Evolutionary conservation across 495 filamentous ascomycete species (phyloP).

Genomic region (Hyaloscypha bicolor): DNA sequence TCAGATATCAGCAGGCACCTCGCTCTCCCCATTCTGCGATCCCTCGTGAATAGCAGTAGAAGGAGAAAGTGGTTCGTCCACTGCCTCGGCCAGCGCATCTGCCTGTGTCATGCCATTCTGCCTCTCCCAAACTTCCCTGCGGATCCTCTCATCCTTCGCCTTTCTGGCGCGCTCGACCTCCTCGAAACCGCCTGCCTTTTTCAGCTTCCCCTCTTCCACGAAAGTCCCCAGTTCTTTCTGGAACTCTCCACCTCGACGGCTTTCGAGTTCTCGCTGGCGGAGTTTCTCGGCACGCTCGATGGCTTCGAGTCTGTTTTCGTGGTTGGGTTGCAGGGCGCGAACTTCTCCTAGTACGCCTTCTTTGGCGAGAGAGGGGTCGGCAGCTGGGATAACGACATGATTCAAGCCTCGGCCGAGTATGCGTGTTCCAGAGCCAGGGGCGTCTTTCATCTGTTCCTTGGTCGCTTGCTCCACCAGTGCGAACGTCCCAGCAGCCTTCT

Average conservation of each 20-base stretch:
- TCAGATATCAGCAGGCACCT: constrained; percentile 2
- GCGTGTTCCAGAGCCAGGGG: constrained; percentile 50
- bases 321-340: constrained; percentile 90
- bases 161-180: constrained; percentile 85
- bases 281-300: constrained; percentile 94
- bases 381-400: constrained; percentile 58
- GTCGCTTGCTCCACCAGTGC: constrained; percentile 94
- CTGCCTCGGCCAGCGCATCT: constrained; percentile 22
- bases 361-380: constrained; percentile 81
- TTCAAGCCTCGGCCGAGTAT: constrained; percentile 60
- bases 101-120: constrained; percentile 52
- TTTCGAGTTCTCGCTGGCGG: constrained; percentile 84
- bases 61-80: constrained; percentile 6
- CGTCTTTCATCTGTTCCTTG: constrained; percentile 86
- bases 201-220: constrained; percentile 88
- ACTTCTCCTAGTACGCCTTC: constrained; percentile 93
- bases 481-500: constrained; percentile 91
- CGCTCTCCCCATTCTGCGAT: not conserved
- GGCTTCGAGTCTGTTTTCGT: constrained; percentile 88
- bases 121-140: constrained; percentile 82
- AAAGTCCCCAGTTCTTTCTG: constrained; percentile 87
- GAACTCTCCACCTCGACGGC: constrained; percentile 73
- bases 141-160: constrained; percentile 83
- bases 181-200: constrained; percentile 94
- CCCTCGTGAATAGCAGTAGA: not conserved